Evolutionary conservation across 2,329 filamentous ascomycete species (phyloP).

Genomic region (Metarhizium humberi): DNA sequence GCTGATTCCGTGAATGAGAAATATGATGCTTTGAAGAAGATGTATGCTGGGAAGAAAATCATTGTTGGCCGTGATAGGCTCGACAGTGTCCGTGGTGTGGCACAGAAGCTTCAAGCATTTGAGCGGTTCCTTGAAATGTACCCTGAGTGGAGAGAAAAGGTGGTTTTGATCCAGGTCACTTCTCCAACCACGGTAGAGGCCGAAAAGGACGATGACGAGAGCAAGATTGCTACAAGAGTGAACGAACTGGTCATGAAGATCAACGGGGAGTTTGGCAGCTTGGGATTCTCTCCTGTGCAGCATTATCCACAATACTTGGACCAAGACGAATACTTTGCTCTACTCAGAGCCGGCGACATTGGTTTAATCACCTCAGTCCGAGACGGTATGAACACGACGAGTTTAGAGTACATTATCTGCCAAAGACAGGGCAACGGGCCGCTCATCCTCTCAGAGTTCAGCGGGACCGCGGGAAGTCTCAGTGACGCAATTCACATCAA

Average conservation of each 20-base stretch:
- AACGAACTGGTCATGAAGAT: slow-evolving; percentile 86
- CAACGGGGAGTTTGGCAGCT: slow-evolving; percentile 80
- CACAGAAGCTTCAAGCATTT: slow-evolving; percentile 93
- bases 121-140: slow-evolving; percentile 85
- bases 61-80: slow-evolving; percentile 93
- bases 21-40: slow-evolving; percentile 60
- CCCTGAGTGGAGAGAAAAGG: slow-evolving; percentile 84
- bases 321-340: slow-evolving; percentile 85
- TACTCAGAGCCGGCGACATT: slow-evolving; percentile 84
- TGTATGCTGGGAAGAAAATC: slow-evolving; percentile 86
- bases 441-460: slow-evolving; percentile 92
- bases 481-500: slow-evolving; percentile 90
- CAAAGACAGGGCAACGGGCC: slow-evolving; percentile 82
- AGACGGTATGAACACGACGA: slow-evolving; percentile 97
- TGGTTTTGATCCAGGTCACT: slow-evolving; percentile 91
- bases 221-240: slow-evolving; percentile 78
- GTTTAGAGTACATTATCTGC: slow-evolving; percentile 87
- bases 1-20: slow-evolving; percentile 59
- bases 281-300: slow-evolving; percentile 84
- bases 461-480: slow-evolving; percentile 80
- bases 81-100: slow-evolving; percentile 84
- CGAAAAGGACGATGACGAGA: slow-evolving; percentile 65
- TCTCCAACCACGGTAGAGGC: slow-evolving; percentile 76
- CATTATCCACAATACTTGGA: slow-evolving; percentile 91
- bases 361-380: slow-evolving; percentile 91